Base-by-base conservation (phyloP, 139 green algal genomes). In the Axilococcus clingmanii region DNA sequence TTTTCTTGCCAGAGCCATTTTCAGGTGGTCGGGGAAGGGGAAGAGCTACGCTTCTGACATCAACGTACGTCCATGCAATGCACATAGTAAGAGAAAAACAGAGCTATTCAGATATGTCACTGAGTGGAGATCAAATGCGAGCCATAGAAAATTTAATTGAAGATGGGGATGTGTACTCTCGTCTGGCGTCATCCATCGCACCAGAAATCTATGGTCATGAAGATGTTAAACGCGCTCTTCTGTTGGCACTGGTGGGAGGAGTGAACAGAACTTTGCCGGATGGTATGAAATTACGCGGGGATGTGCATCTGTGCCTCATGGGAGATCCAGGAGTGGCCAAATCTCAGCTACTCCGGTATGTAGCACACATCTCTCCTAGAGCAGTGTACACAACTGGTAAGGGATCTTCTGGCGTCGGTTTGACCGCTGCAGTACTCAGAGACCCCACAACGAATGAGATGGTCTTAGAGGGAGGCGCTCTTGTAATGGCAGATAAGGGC, bases 281-380 rank as follows among this genome's bases (percentile, higher is more conserved):
- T 70, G 90, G 92, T 57, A 95, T 99, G 78, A 93, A 91, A 74
- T 73, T 97, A 58, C 71, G 91, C 4, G 92, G 92, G 0, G 90
- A 98, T 74, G 77, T 97, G 33, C 92, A 99, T 61, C 49, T 93
- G 29, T 99, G 92, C 81, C 79, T 99, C 31, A 99, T 99, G 92
- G 92, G 92, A 20, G 92, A 99, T 63, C 92, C 92, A 7, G 92
- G 92, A 57, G 92, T 99, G 33, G 92, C 92, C 36, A 99, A 99
- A 78, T 90, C 72, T 7, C 92, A 98, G 81, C 75, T 94, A 65
- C 81, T 94, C 53, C 87, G 87, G 53, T 72, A 90, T 66, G 77
- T 95, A 24, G 68, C 71, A 4, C 74, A 85, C 52, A 67, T 94
- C 31, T 83, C 81, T 12, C 88, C 88, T 2, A 74, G 92, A 1